Percentiles rank a stretch among this genome's conserved stretches.
Conservation (phyloP, 208 protist genomes). For the Phytomonas sp. region DNA sequence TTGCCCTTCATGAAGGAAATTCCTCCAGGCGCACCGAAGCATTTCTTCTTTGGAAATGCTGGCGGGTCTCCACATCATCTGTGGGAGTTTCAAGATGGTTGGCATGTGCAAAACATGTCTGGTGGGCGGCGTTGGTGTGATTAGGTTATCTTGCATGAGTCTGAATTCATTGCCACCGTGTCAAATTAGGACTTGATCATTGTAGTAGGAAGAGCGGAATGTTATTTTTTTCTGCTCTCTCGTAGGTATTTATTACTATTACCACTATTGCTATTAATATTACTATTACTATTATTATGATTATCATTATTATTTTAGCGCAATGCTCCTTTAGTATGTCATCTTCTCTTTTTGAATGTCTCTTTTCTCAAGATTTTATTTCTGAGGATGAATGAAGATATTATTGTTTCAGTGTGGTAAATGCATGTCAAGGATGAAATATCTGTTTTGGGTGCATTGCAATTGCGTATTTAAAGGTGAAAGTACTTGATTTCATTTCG, state of each 20-base stretch:
- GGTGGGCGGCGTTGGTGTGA: conserved; percentile 68
- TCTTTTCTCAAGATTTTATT: conserved; percentile 4
- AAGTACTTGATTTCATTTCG: background rate
- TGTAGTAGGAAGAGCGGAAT: background rate
- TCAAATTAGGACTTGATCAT: background rate
- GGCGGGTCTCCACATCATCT: conserved; percentile 79
- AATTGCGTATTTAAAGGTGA: background rate
- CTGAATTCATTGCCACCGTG: background rate
- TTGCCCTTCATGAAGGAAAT: conserved; percentile 82
- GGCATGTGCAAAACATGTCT: conserved; percentile 85
- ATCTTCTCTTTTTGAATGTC: conserved; percentile 1
- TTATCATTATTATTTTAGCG: background rate
- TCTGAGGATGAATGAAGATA: conserved; percentile 3
- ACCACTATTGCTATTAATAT: background rate
- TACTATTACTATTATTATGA: background rate
- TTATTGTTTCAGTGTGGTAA: background rate
- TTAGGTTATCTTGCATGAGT: conserved; percentile 14
- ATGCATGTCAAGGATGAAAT: background rate
- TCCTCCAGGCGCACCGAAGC: conserved; percentile 58
- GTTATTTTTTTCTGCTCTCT: conserved; percentile 13
- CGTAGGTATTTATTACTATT: background rate
- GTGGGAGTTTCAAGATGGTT: conserved; percentile 87
- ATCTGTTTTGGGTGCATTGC: background rate
- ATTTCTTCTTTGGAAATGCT: conserved; percentile 84
- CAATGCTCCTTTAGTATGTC: conserved; percentile 4